A percentile compares a stretch with the other conserved stretches of the same genome.
Conservation (phyloP, 208 protist species). For the Phytomonas sp. region DNA sequence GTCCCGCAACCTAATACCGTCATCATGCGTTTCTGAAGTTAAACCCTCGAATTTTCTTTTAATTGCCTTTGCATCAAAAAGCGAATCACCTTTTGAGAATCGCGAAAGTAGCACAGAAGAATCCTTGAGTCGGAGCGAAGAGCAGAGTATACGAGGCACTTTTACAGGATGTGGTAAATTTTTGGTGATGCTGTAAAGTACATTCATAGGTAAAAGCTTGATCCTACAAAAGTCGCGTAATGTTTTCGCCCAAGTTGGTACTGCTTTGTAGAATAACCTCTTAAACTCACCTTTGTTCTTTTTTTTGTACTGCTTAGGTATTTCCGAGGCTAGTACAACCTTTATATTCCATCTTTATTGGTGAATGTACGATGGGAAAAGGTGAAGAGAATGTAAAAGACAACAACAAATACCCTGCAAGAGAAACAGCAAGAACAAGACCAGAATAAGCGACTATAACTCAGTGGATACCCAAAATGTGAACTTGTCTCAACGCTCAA, state of each 20-base stretch:
- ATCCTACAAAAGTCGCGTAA: neutral
- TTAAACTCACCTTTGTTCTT: neutral
- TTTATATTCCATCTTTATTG: neutral
- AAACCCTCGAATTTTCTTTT: neutral
- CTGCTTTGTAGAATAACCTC: neutral
- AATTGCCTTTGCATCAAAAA: neutral
- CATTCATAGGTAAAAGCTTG: slow-evolving; percentile 8
- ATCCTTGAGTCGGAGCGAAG: slow-evolving; percentile 1
- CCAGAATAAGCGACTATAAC: slow-evolving; percentile 2
- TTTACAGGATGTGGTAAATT: slow-evolving; percentile 1
- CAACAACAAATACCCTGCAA: slow-evolving; percentile 3
- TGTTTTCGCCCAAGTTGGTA: neutral
- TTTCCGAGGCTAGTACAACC: neutral
- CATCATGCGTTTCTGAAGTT: neutral
- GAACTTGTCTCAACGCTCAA: neutral
- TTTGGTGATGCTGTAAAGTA: slow-evolving; percentile 4
- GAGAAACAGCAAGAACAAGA: slow-evolving; percentile 11
- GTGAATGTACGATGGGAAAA: neutral
- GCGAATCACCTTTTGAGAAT: neutral
- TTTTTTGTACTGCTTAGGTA: neutral
- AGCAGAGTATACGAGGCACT: slow-evolving; percentile 4
- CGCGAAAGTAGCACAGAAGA: neutral
- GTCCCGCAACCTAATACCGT: neutral
- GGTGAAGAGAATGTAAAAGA: neutral
- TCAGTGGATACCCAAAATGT: neutral